These are phyloP conservation scores for Ophioceras dolichostomum DNA, from an alignment of 2,329 filamentous ascomycete genomes.

Conservation along the genomic window DNA sequence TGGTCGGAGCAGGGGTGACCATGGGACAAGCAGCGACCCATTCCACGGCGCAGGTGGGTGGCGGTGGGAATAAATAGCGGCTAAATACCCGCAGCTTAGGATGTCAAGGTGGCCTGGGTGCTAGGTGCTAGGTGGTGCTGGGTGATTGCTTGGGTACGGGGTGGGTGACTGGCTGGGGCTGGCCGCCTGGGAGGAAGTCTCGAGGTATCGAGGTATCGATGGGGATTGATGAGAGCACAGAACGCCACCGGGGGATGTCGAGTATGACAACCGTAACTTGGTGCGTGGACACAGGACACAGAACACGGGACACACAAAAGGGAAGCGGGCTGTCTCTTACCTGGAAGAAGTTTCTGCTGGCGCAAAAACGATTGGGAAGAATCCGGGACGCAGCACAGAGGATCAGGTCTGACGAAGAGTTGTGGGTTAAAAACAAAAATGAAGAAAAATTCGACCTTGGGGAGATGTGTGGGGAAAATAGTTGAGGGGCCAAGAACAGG, in stretches of 20 bases:
- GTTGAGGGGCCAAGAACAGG: no score
- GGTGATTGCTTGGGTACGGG: no score
- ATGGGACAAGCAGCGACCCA: neutral
- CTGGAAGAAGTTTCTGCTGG: neutral
- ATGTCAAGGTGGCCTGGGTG: neutral
- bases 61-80: constrained; percentile 1
- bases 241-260: neutral
- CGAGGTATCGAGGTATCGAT: neutral
- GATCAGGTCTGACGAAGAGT: neutral
- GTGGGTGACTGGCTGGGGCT: no score
- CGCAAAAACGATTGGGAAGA: constrained; percentile 1
- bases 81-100: neutral
- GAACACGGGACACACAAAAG: neutral
- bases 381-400: neutral
- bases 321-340: neutral
- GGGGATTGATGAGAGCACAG: neutral
- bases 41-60: no score
- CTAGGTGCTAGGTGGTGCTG: neutral
- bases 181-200: no score
- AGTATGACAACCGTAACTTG: neutral
- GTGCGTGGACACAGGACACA: no score
- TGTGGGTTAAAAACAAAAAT: neutral
- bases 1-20: no score
- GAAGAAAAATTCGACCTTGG: no score
- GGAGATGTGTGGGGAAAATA: no score